These are phyloP conservation scores for Balamuthia mandrillaris DNA, from an alignment of 208 protist species.

Conservation along the genomic window DNA sequence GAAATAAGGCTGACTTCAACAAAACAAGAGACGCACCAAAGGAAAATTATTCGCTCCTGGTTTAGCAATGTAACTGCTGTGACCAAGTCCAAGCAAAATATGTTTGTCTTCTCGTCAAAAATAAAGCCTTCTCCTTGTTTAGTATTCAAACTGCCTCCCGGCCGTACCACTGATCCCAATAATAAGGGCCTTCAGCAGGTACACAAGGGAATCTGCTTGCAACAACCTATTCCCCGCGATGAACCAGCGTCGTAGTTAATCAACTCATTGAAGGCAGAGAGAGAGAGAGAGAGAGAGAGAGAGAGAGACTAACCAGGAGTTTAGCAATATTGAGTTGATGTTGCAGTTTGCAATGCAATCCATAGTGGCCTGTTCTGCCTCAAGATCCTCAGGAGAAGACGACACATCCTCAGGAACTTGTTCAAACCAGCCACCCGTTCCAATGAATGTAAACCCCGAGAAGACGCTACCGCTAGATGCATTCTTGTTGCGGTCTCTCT, in stretches of 20 bases:
- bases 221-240: neutral
- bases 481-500: no score
- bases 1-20: neutral
- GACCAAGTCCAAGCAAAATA: constrained; percentile 19
- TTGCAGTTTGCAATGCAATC: constrained; percentile 5
- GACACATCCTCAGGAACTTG: no score
- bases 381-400: neutral
- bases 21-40: neutral
- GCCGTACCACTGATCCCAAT: neutral
- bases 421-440: no score
- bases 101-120: neutral
- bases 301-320: neutral
- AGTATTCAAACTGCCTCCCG: no score
- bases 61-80: neutral
- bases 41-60: constrained; percentile 28
- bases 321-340: neutral
- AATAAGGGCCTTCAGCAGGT: constrained; percentile 27
- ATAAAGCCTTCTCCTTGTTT: neutral
- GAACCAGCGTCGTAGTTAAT: no score
- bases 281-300: neutral
- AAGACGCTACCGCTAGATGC: no score
- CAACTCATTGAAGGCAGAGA: neutral
- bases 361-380: neutral
- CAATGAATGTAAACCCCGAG: no score
- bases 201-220: constrained; percentile 30